A percentile compares a stretch with the other conserved stretches of the same genome.
Conservation (phyloP, 495 filamentous ascomycete species). For the Usnea hakonensis region DNA sequence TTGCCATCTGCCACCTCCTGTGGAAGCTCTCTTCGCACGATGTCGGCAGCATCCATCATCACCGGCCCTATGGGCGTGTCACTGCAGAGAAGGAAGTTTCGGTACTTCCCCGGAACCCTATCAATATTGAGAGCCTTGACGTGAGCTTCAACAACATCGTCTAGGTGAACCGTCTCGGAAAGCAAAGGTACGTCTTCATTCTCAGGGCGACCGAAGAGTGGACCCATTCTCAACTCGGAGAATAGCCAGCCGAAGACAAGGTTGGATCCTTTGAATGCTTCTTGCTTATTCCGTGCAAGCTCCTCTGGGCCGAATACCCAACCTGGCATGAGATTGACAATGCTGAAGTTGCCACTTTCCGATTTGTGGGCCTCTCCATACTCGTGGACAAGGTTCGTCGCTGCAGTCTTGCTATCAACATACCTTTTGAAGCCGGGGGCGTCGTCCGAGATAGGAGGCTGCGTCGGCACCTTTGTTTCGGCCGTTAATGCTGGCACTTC, state of each 20-base stretch:
- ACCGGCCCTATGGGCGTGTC: conserved; percentile 3
- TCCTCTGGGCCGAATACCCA: conserved; percentile 13
- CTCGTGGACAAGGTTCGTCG: conserved; percentile 6
- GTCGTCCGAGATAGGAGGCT: neutral
- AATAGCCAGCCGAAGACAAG: conserved; percentile 11
- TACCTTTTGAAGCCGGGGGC: conserved; percentile 10
- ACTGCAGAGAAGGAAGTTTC: conserved; percentile 14
- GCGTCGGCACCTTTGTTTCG: conserved; percentile 9
- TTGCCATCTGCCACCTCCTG: conserved; percentile 8
- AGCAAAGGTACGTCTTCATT: conserved; percentile 5
- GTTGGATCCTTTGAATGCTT: conserved; percentile 15
- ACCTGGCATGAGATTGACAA: conserved; percentile 12
- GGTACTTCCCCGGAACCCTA: conserved; percentile 6
- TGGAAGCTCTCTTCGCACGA: conserved; percentile 5
- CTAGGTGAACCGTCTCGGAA: conserved; percentile 9
- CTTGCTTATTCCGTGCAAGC: conserved; percentile 4
- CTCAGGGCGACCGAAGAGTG: neutral
- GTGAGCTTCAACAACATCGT: conserved; percentile 15
- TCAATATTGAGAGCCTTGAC: conserved; percentile 10
- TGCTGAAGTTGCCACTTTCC: too few species aligned
- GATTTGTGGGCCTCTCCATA: neutral
- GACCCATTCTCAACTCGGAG: conserved; percentile 1
- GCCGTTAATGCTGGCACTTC: conserved; percentile 1
- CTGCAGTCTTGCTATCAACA: conserved; percentile 8
- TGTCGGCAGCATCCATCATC: conserved; percentile 3